Evolutionary conservation across 345 rosid species (phyloP), one percentile per base, ranked within the genome.

Genomic region (Lepidium aucheri): DNA sequence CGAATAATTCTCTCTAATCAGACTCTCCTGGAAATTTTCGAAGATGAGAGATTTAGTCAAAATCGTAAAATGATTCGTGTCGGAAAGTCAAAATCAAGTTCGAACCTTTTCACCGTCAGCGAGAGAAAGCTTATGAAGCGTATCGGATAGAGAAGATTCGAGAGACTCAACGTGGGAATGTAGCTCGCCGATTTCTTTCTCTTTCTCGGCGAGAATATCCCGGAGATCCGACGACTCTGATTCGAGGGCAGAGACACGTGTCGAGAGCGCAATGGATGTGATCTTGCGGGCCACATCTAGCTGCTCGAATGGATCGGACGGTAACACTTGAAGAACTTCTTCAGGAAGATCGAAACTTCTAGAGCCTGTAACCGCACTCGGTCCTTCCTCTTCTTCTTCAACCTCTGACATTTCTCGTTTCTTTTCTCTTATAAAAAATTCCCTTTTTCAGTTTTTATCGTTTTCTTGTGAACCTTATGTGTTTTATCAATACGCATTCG

Each of bases 201-300:
- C 98, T 47, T 80, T 86, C 50, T 82, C 91, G 74, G 83, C 70
- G 76, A 93, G 80, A 17, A 56, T 44, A 38, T 69, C 76, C 1
- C 76, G 85, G 60, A 90, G 83, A 39, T 72, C 78, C 57, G 86
- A 80, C 30, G 86, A 78, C 75, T 90, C 96, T 3, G 90, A 70
- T 82, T 93, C 98, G 53, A 93, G 97, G 14, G 82, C 54, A 5
- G 90, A 86, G 79, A 93, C 86, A 57, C 98, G 97, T 24, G 96
- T 75, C 17, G 96, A 75, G 68, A 93, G 87, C 16, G 98, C 98
- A 65, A 93, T 72, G 71, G 98, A 93, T 13, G 97, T 93, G 89
- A 90, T 93, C 41, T 90, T 93, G 49, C 98, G 97, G 39, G 98
- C 98, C 73, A 93, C 87, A 72, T 93, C 98, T 12, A 93, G 94